Evolutionary conservation across 169 alveolate species (phyloP), one percentile per base, ranked within the genome.

Genomic region (Cryptosporidium meleagridis): DNA sequence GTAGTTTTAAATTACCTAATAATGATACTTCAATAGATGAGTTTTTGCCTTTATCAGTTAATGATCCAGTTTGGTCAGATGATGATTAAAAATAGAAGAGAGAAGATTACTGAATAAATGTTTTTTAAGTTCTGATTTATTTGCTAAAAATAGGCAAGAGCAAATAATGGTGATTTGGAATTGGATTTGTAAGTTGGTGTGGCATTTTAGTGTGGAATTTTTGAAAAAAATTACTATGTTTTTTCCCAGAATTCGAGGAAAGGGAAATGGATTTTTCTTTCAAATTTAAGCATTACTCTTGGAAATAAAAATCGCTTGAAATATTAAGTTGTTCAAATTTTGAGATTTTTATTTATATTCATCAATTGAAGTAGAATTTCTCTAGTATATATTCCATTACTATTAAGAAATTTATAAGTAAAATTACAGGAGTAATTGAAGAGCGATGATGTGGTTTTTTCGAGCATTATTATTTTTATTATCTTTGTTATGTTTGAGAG

Each of bases 21-120:
- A 26, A n/a, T 18, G 35, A 26, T 9, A 37, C 3, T 26, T 18
- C 4, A 9, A 65, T 9, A 12, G 16, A 14, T 31, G 72, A 65
- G 26, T 65, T 65, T 16, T 65, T 65, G 9, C 72, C 72, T 37
- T 29, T 65, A n/a, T 26, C 41, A 8, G 51, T 65, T 52, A 39
- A 26, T n/a, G 72, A 65, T 37, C 12, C 44, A 5, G 72, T 65
- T 65, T 65, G 72, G 72, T 65, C 72, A n/a, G 72, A 65, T 37
- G 72, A 35, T 65, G 44, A 35, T 37, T 65, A 31, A 8, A 31
- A 16, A 65, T 14, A 35, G 3, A 31, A 6, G 41, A 35, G 23
- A n/a, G 41, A 35, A 39, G 8, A 65, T 1, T 9, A 7, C 18
- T 7, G 2, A 29, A 35, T 31, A 41, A 3, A 33, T 31, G 9